phyloP scores from a whole-genome alignment of 169 alveolate genomes.

The Eimeria sp. region DNA sequence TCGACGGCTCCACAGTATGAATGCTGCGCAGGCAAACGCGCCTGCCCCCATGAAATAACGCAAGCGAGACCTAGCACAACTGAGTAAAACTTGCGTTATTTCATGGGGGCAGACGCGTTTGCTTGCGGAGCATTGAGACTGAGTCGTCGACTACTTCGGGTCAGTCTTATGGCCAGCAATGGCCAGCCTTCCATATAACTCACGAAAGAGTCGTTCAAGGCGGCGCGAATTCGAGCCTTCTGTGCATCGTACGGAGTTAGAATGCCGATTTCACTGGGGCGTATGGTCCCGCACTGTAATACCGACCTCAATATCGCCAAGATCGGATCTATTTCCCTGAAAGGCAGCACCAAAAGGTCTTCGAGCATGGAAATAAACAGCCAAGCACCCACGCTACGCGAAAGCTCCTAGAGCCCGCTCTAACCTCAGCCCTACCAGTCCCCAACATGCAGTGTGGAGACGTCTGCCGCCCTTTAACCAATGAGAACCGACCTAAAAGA shows the following conservation, averaged over 20 bases:
- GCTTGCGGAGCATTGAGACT: no score
- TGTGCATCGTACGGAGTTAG: conserved; percentile 84
- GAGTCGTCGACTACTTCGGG: no score
- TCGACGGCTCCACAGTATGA: background rate
- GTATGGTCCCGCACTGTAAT: conserved; percentile 54
- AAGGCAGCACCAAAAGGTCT: background rate
- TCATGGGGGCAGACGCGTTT: no score
- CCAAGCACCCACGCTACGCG: background rate
- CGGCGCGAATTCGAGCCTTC: conserved; percentile 77
- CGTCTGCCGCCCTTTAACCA: background rate
- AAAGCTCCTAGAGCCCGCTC: background rate
- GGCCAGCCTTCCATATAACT: background rate
- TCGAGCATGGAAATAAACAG: background rate
- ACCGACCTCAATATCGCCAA: conserved; percentile 75
- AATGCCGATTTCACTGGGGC: conserved; percentile 80
- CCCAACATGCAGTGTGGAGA: background rate
- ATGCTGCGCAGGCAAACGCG: background rate
- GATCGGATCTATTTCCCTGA: conserved; percentile 77
- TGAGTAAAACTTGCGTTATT: no score
- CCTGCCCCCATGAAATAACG: background rate
- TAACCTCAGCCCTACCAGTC: background rate
- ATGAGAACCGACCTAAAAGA: background rate
- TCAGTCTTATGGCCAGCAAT: background rate
- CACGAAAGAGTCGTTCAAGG: conserved; percentile 75
- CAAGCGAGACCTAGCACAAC: background rate